Base-by-base conservation (phyloP, 768 basidiomycete species). In the Suillus discolor region DNA sequence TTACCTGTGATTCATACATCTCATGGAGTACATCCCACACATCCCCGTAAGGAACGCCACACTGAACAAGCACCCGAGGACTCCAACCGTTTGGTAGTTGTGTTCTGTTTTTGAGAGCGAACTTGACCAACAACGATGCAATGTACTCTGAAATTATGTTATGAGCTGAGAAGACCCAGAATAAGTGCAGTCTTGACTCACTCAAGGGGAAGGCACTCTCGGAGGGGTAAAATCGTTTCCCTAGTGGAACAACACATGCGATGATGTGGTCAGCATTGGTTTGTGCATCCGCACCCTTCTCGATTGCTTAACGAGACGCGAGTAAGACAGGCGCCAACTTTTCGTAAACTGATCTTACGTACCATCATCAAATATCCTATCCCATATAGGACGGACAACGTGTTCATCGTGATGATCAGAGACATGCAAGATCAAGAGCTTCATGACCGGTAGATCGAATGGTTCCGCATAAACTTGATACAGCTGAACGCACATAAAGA, bases 401-500 rank as follows among this genome's bases (percentile, higher is more conserved):
- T 83, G 85, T 65, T 93, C 90, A 69, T 99, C 94, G 5, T 89
- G 88, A 74, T 97, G 94, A 74, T 96, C 95, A 9, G 97, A 96
- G 8, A 97, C 92, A 74, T 97, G 92, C 63, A 98, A 83, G 73
- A 97, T 96, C 34, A 97, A 83, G 7, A 99, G 83, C 73, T 95
- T 94, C 75, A 94, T 88, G 45, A 89, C 82, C 6, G 91, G 87
- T 16, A 97, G 82, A 69, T 94, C 89, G 70, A 96, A 93, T 6
- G 95, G 91, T 60, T 93, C 84, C 6, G 95, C 96, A 73, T 93
- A 99, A 55, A 87, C 82, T 79, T 91, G 89, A 73, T 93, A 99
- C 55, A 99, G 83, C 95, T 98, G 68, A 13, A 41, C 62, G 16
- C 54, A 67, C 41, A 65, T 72, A 51, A 66, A 47, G 62, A 64